These are phyloP conservation scores for Gentiana dahurica DNA, from an alignment of 257 asterid species.

Conservation along the genomic window DNA sequence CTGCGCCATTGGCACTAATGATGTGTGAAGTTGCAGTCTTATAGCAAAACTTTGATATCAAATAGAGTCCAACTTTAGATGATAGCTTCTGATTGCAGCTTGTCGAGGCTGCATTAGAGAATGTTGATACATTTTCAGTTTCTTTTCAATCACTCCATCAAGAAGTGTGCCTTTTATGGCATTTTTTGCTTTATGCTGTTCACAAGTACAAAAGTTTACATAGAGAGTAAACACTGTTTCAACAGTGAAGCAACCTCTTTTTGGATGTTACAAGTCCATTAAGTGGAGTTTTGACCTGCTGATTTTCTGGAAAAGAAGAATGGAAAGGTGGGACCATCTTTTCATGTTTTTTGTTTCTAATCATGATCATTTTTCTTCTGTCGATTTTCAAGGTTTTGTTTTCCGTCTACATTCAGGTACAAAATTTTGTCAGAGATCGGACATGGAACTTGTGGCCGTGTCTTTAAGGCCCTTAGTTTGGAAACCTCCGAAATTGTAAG, in stretches of 20 bases:
- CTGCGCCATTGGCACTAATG: constrained; percentile 13
- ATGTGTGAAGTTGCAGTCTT: constrained; percentile 6
- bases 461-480: constrained; percentile 73
- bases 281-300: constrained; percentile 18
- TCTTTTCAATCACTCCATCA: constrained; percentile 50
- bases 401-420: constrained; percentile 43
- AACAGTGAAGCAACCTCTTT: constrained; percentile 51
- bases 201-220: constrained; percentile 27
- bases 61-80: constrained; percentile 46
- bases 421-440: constrained; percentile 80
- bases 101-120: constrained; percentile 82
- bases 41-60: constrained; percentile 12
- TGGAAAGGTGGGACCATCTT: constrained; percentile 59
- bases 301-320: constrained; percentile 30
- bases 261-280: constrained; percentile 54
- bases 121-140: constrained; percentile 73
- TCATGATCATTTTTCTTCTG: neutral
- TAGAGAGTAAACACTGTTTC: constrained; percentile 52
- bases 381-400: constrained; percentile 12
- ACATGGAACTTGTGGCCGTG: constrained; percentile 86
- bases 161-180: constrained; percentile 47
- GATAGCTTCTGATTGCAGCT: constrained; percentile 75
- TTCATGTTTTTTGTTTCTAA: neutral
- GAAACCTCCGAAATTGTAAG: constrained; percentile 86
- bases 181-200: constrained; percentile 50